Evolutionary conservation across 2,329 filamentous ascomycete species (phyloP), one percentile per base, ranked within the genome.

Genomic region (Microcyclospora pomicola): DNA sequence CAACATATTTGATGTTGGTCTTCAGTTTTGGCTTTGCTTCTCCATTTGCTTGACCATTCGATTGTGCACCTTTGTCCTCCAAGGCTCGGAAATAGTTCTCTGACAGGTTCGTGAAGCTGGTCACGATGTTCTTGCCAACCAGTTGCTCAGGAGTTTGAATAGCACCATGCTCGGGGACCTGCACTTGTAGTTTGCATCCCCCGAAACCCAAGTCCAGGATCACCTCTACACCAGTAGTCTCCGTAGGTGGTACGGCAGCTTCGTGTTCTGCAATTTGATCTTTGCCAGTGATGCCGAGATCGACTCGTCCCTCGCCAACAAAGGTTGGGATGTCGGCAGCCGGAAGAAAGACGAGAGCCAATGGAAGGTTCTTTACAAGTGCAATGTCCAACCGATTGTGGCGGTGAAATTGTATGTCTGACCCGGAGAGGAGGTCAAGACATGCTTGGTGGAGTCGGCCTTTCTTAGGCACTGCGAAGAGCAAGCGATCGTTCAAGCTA

Each of bases 391-490:
- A 82, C 42, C 91, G 81, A 60, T 82, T 86, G 68, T 95, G 86
- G 56, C 91, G 80, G 60, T 83, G 80, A 68, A 98, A 98, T 62
- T 98, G 86, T 53, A 98, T 88, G 61, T 98, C 91, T 53, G 82
- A 85, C 48, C 91, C 91, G 56, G 87, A 73, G 38, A 98, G 81
- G 36, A 98, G 78, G 60, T 96, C 86, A 36, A 98, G 75, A 38
- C 83, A 77, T 41, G 84, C 77, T 64, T 85, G 75, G 63, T 95
- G 82, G 39, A 98, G 77, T 40, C 91, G 83, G 47, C 91, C 91
- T 80, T 98, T 98, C 68, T 98, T 98, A 43, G 91, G 91, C n/a
- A 98, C 84, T 44, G 91, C 91, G 59, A 98, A 95, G 45, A 96
- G 75, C 40, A 96, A 73, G 49, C 91, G 82, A 57, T 88, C 87